Base-by-base conservation (phyloP, 1,139 yeast genomes). In the Hyphopichia burtonii region DNA sequence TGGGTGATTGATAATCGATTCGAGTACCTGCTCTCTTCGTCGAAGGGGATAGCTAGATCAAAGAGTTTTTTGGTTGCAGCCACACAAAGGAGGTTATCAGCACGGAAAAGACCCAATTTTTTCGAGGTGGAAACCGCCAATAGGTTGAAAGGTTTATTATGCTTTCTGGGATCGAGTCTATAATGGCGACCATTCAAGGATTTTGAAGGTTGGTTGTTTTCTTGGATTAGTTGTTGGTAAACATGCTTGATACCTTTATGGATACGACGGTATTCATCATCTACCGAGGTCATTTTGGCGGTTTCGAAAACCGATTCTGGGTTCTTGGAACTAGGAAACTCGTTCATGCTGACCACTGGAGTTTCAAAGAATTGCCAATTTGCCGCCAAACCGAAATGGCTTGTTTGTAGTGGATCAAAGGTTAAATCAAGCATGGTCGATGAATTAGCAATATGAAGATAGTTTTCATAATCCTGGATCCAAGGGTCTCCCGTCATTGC, bases 1-100 rank as follows among this genome's bases (percentile, higher is more conserved):
- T 63, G 58, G 1, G 76, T 63, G 2, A 84, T 69, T 25, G 82
- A 79, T 10, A 83, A 61, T 37, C 90, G 58, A 51, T 82, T 78
- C 31, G 77, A 60, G 47, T 57, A 65, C 40, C 56, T 61, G n/a
- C 67, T 58, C 19, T 71, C 76, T 8, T 71, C 76, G 40, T 62
- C 61, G 31, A 55, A 52, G 1, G 71, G 72, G 37, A 61, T 53
- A 2, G 49, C 47, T 38, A 65, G 48, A 31, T 68, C 65, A 51
- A 81, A 82, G 2, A 80, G 59, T 18, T 64, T 61, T 10, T 65
- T 61, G 1, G 83, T 73, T 0, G 80, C 71, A 3, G 81, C 71
- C 47, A 68, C 71, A 54, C 86, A 80, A 35, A 74, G 66, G 16
- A 83, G 59, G 4, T 74, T 67, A 32, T 77, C 74, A 0, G 69